Evolutionary conservation across 1,139 yeast genomes (phyloP), one percentile per base, ranked within the genome.

Genomic region (Nakaseomyces kungkrabaensis): DNA sequence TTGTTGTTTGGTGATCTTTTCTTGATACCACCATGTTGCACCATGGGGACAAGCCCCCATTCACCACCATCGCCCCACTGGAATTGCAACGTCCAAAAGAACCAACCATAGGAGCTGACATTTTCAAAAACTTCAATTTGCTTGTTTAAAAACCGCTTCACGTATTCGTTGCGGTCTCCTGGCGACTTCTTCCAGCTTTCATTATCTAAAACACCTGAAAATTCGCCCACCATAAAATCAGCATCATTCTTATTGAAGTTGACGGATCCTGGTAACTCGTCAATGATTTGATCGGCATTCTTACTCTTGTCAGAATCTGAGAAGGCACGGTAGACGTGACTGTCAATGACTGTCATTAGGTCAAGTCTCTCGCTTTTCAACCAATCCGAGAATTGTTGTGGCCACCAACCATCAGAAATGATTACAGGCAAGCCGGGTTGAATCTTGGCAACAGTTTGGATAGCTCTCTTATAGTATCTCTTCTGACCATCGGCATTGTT

Each of bases 401-500:
- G 77, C 81, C 89, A 83, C 97, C 97, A 92, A 3, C 96, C 96
- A 64, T 92, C 97, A 1, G 96, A 86, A 47, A 92, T 85, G 17
- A 85, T 70, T 7, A 92, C 72, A 0, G 96, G 96, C 31, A 88
- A 67, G 4, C 69, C 69, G 0, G 64, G 50, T 60, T 87, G 85
- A 9, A 72, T 71, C 27, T 69, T 66, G 42, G 94, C 73, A 45
- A 90, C 81, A 50, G 76, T 75, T 42, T 74, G 72, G 40, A 81
- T 69, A 0, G 95, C 95, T 22, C 78, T 77, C n/a, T 74, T 63
- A 62, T 90, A 90, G 66, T 83, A 92, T 7, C 72, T 62, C 51
- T 74, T 71, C 60, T 84, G 88, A 37, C 68, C 70, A 42, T 69
- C 68, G 1, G 79, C 78, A 45, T 74, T 72, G 46, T 77, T 68